phyloP scores from a whole-genome alignment of 371 early-diverging fungal species.

The Mucor irregularis region DNA sequence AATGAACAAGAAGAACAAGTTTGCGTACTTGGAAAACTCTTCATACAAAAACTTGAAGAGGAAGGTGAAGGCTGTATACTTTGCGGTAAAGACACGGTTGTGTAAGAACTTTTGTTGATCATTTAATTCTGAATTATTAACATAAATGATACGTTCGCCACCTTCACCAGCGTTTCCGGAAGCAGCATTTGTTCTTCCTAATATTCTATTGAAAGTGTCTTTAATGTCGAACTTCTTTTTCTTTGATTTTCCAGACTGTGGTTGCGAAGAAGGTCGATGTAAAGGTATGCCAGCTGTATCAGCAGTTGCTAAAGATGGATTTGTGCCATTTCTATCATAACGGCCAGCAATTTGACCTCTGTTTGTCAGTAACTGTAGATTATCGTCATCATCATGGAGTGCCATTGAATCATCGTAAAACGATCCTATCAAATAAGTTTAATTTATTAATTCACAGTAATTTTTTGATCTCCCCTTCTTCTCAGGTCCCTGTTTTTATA shows the following conservation, averaged over 20 bases:
- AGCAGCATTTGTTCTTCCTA: slow-evolving; percentile 27
- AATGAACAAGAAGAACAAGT: slow-evolving; percentile 94
- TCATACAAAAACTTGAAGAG: slow-evolving; percentile 91
- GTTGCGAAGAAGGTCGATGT: slow-evolving; percentile 17
- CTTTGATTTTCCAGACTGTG: slow-evolving; percentile 5
- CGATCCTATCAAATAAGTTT: slow-evolving; percentile 26
- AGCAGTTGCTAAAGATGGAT: not conserved
- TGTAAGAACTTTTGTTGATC: slow-evolving; percentile 75
- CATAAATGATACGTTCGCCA: slow-evolving; percentile 76
- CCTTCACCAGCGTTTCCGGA: slow-evolving; percentile 43
- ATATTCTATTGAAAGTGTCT: slow-evolving; percentile 17
- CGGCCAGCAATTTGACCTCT: slow-evolving; percentile 46
- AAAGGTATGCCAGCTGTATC: slow-evolving; percentile 8
- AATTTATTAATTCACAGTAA: no score
- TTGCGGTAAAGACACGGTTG: slow-evolving; percentile 87
- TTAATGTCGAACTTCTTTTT: slow-evolving; percentile 17
- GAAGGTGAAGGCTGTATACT: slow-evolving; percentile 89
- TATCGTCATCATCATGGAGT: slow-evolving; percentile 48
- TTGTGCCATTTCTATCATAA: not conserved
- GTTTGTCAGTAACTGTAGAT: slow-evolving; percentile 42
- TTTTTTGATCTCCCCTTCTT: not conserved
- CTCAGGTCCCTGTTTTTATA: not conserved
- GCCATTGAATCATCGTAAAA: slow-evolving; percentile 44
- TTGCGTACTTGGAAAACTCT: slow-evolving; percentile 94
- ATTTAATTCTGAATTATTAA: slow-evolving; percentile 82